Base-by-base conservation (phyloP, 2,329 filamentous ascomycete species). In the Diatrype stigma region DNA sequence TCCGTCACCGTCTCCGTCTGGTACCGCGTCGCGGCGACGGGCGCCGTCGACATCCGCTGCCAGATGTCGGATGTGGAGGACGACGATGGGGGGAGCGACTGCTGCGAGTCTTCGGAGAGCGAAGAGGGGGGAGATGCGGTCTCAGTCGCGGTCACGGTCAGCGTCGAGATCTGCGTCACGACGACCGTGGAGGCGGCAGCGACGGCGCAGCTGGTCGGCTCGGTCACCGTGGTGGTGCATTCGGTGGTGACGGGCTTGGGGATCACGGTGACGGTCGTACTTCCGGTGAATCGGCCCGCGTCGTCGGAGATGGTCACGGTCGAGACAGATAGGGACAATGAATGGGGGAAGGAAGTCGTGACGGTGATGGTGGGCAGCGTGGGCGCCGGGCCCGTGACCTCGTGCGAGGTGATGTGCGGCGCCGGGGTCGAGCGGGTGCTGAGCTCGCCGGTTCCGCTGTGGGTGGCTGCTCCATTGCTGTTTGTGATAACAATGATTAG, bases 211-310 rank as follows among this genome's bases (percentile, higher is more conserved):
- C 37, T 19, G 37, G n/a, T n/a, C 38, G 14, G 35, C 2, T 3
- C 44, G 19, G 40, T 19, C 21, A 45, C 46, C 16, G 47, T 37
- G 10, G 52, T 47, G 4, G 54, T 57, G 21, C 45, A 16, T 30
- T 50, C 42, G 14, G 50, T 51, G 26, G 48, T 48, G 21, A 51
- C 55, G n/a, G 51, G 32, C 21, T 21, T 3, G 5, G 56, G 55
- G 6, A 52, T 58, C 46, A 53, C 32, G 2, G 55, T 60, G 6
- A 57, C 45, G 5, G 55, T 60, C 12, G 50, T 51, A 10, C 50
- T 56, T 12, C 45, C 23, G 3, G 55, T 52, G 30, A 47, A 52
- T 16, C 26, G 6, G 26, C 19, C 37, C 37, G 10, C 23, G 26
- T 35, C 28, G 6, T 26, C 17, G 28, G 46, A 48, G 16, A 23